phyloP scores from a whole-genome alignment of 1,284 basidiomycete genomes.

The Cerioporus squamosus region DNA sequence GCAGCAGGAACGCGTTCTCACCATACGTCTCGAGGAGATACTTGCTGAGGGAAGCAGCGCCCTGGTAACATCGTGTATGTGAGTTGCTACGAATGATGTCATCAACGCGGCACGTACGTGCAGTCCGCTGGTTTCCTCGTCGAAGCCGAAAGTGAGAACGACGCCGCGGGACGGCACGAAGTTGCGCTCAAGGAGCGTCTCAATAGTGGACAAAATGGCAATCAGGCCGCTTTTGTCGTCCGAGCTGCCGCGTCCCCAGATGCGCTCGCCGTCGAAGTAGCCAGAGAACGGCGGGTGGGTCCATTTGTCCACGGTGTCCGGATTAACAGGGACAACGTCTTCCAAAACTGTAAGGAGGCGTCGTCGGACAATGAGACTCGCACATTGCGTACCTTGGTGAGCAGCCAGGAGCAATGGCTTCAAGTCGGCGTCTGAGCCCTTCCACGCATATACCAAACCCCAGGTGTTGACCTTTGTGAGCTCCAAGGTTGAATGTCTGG shows the following conservation, averaged over 20 bases:
- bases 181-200: conserved; percentile 54
- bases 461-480: conserved; percentile 66
- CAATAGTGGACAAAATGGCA: conserved; percentile 57
- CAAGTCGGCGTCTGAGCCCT: conserved; percentile 55
- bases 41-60: conserved; percentile 49
- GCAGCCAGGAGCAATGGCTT: conserved; percentile 70
- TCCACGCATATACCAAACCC: conserved; percentile 68
- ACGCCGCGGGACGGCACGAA: conserved; percentile 59
- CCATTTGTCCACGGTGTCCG: conserved; percentile 57
- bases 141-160: conserved; percentile 70
- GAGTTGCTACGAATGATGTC: neutral
- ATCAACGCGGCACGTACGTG: conserved; percentile 38
- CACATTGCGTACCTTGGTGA: conserved; percentile 59
- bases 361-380: too few species aligned
- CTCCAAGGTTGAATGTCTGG: conserved; percentile 54
- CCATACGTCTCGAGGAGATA: conserved; percentile 57
- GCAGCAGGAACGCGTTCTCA: conserved; percentile 54
- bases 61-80: conserved; percentile 42
- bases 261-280: conserved; percentile 45
- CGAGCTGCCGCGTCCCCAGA: conserved; percentile 67
- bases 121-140: conserved; percentile 66
- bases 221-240: conserved; percentile 71
- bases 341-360: neutral
- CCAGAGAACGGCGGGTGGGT: conserved; percentile 42
- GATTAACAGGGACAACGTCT: conserved; percentile 65